A percentile compares a stretch with the other conserved stretches of the same genome.
phyloP scores from a whole-genome alignment of 1,284 basidiomycete species.

The Flammula alnicola region DNA sequence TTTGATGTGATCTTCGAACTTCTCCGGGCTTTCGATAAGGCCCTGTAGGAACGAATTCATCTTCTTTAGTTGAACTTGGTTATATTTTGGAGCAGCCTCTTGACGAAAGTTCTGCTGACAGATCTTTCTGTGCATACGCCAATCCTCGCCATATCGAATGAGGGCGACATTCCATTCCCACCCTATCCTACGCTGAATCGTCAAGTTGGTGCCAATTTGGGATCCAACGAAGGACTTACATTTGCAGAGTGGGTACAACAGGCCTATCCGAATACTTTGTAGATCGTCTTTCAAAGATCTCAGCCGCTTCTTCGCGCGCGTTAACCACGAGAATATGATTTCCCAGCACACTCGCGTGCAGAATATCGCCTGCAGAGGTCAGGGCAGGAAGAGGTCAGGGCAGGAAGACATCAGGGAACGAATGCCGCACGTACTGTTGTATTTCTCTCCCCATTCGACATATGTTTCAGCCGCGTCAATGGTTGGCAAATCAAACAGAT shows the following conservation, averaged over 20 bases:
- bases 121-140: constrained; percentile 30
- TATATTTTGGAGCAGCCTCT: constrained; percentile 22
- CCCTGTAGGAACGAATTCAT: constrained; percentile 26
- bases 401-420: not conserved
- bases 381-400: not conserved
- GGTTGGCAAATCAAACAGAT: constrained; percentile 30
- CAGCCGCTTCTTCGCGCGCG: constrained; percentile 36
- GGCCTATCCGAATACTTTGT: constrained; percentile 46
- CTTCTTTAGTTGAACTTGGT: constrained; percentile 27
- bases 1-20: constrained; percentile 30
- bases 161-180: constrained; percentile 31
- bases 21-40: constrained; percentile 23
- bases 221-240: constrained; percentile 30
- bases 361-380: constrained; percentile 33
- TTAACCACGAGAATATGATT: constrained; percentile 44
- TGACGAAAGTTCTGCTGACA: constrained; percentile 32
- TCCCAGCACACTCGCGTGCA: constrained; percentile 40
- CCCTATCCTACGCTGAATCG: constrained; percentile 20
- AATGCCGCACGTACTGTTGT: constrained; percentile 19
- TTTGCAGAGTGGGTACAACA: constrained; percentile 20
- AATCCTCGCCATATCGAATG: constrained; percentile 31
- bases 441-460: constrained; percentile 28
- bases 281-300: constrained; percentile 45
- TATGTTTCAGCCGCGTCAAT: constrained; percentile 24
- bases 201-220: too few species aligned